Evolutionary conservation across 148 eudicot genomes (phyloP).

Genomic region (Amaranthus cruentus): DNA sequence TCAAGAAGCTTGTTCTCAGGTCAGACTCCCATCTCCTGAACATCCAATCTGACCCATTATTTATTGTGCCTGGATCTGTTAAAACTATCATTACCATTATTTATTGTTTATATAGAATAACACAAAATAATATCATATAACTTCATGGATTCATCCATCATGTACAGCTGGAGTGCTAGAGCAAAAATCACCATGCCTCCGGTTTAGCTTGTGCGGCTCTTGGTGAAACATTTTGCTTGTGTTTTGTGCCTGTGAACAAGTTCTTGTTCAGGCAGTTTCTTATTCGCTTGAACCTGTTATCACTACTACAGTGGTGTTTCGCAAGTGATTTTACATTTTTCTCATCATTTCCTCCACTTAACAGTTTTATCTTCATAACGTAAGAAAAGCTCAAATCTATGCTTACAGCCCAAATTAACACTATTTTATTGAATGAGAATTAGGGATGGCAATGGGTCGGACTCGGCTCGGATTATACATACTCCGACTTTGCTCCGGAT

Average conservation of each 20-base stretch:
- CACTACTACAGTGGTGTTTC: neutral
- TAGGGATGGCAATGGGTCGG: too few relatives aligned
- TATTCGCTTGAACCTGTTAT: too few relatives aligned
- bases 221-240: neutral
- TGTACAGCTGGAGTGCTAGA: neutral
- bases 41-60: neutral
- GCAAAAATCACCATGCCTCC: neutral
- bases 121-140: neutral
- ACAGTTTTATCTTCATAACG: neutral
- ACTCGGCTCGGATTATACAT: too few relatives aligned
- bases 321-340: neutral
- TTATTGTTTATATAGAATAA: neutral
- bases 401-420: neutral
- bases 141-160: neutral
- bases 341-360: neutral
- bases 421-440: neutral
- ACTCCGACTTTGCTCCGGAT: too few relatives aligned
- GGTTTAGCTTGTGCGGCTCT: neutral
- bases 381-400: neutral
- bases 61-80: conserved; percentile 1
- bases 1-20: conserved; percentile 99
- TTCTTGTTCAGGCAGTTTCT: neutral
- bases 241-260: neutral
- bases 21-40: conserved; percentile 16
- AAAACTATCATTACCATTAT: neutral